Conservation (phyloP, 176 grass and related monocot genomes). For the Bothriochloa decipiens region DNA sequence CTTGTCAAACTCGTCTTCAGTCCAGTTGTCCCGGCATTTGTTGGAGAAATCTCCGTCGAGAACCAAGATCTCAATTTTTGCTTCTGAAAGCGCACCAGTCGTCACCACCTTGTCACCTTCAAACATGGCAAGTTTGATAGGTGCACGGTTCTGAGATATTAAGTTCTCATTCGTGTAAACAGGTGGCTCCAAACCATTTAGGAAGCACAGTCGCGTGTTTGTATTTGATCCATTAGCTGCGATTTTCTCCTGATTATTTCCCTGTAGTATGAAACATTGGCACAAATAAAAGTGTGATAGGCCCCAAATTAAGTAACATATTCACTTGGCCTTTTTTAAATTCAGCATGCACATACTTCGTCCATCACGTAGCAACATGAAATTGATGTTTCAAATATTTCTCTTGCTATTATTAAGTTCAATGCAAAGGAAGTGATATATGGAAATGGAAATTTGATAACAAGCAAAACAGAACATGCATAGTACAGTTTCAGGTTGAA, state of each 20-base stretch:
- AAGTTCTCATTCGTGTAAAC: conserved; percentile 41
- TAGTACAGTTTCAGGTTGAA: neutral
- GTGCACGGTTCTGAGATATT: neutral
- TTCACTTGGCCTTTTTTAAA: too few species aligned
- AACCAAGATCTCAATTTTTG: conserved; percentile 34
- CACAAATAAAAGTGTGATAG: neutral
- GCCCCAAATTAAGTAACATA: neutral
- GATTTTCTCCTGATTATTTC: neutral
- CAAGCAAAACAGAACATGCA: neutral
- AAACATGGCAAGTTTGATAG: conserved; percentile 41
- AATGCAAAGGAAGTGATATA: neutral
- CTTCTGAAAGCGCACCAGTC: conserved; percentile 9
- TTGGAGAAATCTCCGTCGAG: conserved; percentile 37
- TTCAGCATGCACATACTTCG: neutral
- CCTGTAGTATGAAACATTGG: conserved; percentile 7
- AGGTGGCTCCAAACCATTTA: conserved; percentile 14
- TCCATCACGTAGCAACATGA: neutral
- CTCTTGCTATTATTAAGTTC: neutral
- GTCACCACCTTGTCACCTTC: conserved; percentile 9
- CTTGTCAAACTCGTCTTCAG: conserved; percentile 40
- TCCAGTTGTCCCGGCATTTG: conserved; percentile 33
- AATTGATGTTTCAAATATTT: neutral
- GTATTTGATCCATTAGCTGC: neutral
- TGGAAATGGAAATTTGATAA: neutral
- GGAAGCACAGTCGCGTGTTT: conserved; percentile 21